Percentiles rank a stretch among this genome's conserved stretches.
These are phyloP conservation scores for Cercospora zeina DNA, from an alignment of 2,329 filamentous ascomycete species.

Conservation along the genomic window DNA sequence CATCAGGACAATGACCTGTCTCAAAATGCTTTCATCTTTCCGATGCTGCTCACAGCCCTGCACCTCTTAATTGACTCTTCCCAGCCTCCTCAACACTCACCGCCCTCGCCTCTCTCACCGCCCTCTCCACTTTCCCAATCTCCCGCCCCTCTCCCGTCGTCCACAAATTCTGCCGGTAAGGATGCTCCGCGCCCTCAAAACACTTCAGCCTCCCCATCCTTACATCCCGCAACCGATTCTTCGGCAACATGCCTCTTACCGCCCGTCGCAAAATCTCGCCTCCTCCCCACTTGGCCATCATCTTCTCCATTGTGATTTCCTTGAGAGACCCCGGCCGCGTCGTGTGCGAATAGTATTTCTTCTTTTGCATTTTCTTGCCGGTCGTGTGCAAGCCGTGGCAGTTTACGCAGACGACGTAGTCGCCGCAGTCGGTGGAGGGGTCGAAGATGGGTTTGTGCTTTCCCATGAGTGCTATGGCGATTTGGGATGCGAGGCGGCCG, in stretches of 20 bases:
- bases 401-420: slow-evolving; percentile 86
- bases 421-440: slow-evolving; percentile 95
- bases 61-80: not conserved
- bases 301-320: slow-evolving; percentile 87
- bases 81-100: slow-evolving; percentile 1
- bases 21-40: not conserved
- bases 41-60: not conserved
- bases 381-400: slow-evolving; percentile 85
- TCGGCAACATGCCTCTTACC: slow-evolving; percentile 95
- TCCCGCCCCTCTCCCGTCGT: slow-evolving; percentile 55
- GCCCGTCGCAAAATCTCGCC: slow-evolving; percentile 87
- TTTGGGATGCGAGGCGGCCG: slow-evolving; percentile 82
- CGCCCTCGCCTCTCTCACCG: slow-evolving; percentile 32
- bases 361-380: slow-evolving; percentile 88
- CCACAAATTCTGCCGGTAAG: slow-evolving; percentile 85
- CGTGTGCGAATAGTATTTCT: slow-evolving; percentile 93
- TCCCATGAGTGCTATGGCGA: slow-evolving; percentile 88
- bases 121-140: slow-evolving; percentile 43
- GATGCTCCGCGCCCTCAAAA: slow-evolving; percentile 91
- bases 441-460: slow-evolving; percentile 99
- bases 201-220: slow-evolving; percentile 82
- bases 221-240: slow-evolving; percentile 89
- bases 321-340: slow-evolving; percentile 85
- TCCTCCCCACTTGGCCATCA: slow-evolving; percentile 93
- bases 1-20: not conserved